Conservation (phyloP, 176 grass and related monocot species). For the Miscanthus lutarioriparius region DNA sequence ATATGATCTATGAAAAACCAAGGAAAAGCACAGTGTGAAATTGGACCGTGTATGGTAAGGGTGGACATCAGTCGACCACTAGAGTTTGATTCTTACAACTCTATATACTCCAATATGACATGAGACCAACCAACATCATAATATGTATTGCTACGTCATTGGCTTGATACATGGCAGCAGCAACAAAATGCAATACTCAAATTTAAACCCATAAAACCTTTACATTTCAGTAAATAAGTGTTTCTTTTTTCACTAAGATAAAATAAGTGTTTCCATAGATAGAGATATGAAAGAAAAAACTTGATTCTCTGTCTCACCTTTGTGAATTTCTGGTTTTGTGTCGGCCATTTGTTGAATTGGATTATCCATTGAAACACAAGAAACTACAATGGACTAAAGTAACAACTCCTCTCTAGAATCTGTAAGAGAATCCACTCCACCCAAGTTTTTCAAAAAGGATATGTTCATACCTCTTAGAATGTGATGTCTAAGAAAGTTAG, state of each 20-base stretch:
- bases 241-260: too few species aligned
- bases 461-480: too few species aligned
- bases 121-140: too few species aligned
- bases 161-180: not conserved
- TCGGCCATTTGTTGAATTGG: not conserved
- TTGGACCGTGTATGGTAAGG: rapidly evolving
- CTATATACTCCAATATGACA: not conserved
- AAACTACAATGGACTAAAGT: too few species aligned
- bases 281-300: too few species aligned
- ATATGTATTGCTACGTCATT: not conserved
- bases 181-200: not conserved
- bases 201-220: too few species aligned
- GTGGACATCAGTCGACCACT: not conserved
- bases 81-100: not conserved
- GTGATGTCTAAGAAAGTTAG: too few species aligned
- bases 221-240: too few species aligned
- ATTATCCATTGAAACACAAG: not conserved
- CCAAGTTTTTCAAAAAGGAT: too few species aligned
- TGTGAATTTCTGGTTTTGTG: not conserved
- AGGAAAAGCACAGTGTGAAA: not conserved
- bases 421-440: not conserved
- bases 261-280: too few species aligned
- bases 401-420: not conserved
- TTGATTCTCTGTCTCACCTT: not conserved
- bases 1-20: not conserved